Evolutionary conservation across 1,139 yeast species (phyloP).

Genomic region (Meyerozyma athensensis): DNA sequence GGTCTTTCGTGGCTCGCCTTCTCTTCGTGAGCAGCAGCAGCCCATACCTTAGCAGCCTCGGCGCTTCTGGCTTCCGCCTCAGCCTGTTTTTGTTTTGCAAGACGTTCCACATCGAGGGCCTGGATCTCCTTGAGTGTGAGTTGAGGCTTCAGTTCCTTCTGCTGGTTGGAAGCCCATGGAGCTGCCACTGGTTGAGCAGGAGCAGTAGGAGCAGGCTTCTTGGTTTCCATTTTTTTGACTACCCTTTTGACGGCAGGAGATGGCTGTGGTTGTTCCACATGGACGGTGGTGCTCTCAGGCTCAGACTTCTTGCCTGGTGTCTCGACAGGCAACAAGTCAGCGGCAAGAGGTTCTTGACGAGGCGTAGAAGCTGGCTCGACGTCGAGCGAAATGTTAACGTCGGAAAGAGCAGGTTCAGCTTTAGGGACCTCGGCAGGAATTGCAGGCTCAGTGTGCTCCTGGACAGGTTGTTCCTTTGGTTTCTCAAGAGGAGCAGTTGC

Average conservation of each 20-base stretch:
- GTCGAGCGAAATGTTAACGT: background rate
- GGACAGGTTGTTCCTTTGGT: constrained; percentile 7
- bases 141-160: constrained; percentile 35
- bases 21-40: constrained; percentile 24
- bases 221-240: background rate
- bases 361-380: background rate
- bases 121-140: constrained; percentile 68
- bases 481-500: constrained; percentile 16
- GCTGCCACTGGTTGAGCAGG: constrained; percentile 25
- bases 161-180: constrained; percentile 49
- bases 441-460: background rate
- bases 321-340: background rate
- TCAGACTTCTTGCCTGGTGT: too few species aligned
- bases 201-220: constrained; percentile 5
- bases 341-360: background rate
- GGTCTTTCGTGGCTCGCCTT: constrained; percentile 19
- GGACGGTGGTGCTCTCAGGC: too few species aligned
- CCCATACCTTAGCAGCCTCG: constrained; percentile 18
- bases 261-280: background rate
- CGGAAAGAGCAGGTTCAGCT: background rate
- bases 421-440: background rate
- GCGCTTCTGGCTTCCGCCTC: constrained; percentile 26
- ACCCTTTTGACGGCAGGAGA: background rate
- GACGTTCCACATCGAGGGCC: constrained; percentile 56
- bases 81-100: constrained; percentile 32